Conservation (phyloP, 2,329 filamentous ascomycete species). For the Phyllosticta capitalensis region DNA sequence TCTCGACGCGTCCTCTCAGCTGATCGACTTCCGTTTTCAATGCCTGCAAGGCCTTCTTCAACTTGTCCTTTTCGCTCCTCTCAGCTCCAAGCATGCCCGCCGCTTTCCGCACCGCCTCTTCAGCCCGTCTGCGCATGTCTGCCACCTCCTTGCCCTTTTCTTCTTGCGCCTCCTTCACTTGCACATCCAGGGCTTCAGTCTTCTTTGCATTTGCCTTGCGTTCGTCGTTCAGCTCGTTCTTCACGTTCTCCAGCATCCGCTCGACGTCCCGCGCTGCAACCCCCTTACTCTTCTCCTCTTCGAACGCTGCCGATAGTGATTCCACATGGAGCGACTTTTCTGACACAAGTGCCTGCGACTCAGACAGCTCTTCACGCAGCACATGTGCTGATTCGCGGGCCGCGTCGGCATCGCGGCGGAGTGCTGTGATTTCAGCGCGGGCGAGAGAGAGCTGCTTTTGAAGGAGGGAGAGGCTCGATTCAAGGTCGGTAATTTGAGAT, state of each 20-base stretch:
- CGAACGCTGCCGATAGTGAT: not conserved
- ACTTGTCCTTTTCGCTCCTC: conserved; percentile 2
- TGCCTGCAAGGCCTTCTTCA: not conserved
- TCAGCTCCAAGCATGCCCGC: conserved; percentile 1
- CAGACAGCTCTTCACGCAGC: not conserved
- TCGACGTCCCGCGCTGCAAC: not conserved
- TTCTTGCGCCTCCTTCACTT: not conserved
- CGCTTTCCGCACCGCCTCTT: conserved; percentile 3
- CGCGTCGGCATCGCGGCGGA: not conserved
- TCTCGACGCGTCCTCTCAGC: not conserved
- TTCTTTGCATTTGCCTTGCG: not conserved
- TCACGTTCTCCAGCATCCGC: not conserved
- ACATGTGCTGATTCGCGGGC: conserved; percentile 2
- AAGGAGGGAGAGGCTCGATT: conserved; percentile 3
- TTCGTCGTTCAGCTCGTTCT: not conserved
- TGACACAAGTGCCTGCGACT: not conserved
- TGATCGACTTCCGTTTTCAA: conserved; percentile 2
- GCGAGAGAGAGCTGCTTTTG: conserved; percentile 1
- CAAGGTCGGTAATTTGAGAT: conserved; percentile 1
- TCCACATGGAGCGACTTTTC: not conserved
- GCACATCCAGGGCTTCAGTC: not conserved
- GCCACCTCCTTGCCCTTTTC: not conserved
- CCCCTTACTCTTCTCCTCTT: not conserved
- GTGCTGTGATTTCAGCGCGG: not conserved
- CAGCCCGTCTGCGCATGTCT: conserved; percentile 1